phyloP scores from a whole-genome alignment of 139 green algal species.

The Picochlorum sp. region DNA sequence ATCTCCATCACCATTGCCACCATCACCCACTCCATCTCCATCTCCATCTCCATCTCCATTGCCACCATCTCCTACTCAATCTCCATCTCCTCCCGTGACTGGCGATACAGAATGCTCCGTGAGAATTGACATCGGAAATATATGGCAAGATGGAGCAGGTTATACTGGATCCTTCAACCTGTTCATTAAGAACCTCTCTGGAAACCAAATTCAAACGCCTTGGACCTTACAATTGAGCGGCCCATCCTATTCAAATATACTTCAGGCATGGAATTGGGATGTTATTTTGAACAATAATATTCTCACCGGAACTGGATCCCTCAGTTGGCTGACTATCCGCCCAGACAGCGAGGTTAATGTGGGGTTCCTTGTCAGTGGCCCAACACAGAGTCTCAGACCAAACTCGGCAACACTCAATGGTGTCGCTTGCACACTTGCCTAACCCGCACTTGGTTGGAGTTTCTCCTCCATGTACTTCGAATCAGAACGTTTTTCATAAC shows the following conservation, averaged over 20 bases:
- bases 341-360: background rate
- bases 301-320: background rate
- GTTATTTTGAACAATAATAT: background rate
- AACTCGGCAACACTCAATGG: slow-evolving; percentile 1
- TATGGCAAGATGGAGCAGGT: background rate
- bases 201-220: background rate
- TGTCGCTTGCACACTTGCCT: background rate
- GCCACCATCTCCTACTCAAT: background rate
- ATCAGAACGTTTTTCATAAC: too few relatives aligned
- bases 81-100: background rate
- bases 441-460: background rate
- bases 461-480: too few relatives aligned
- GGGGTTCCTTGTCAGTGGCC: background rate
- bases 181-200: slow-evolving; percentile 3
- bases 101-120: background rate
- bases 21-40: too few relatives aligned
- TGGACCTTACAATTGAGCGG: background rate
- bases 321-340: slow-evolving; percentile 1
- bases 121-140: background rate
- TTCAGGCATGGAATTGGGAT: slow-evolving; percentile 6
- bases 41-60: background rate
- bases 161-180: slow-evolving; percentile 2
- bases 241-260: background rate
- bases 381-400: slow-evolving; percentile 2
- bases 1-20: background rate